Conservation (phyloP, 2,329 filamentous ascomycete genomes). For the Pestalotiopsis sp. region DNA sequence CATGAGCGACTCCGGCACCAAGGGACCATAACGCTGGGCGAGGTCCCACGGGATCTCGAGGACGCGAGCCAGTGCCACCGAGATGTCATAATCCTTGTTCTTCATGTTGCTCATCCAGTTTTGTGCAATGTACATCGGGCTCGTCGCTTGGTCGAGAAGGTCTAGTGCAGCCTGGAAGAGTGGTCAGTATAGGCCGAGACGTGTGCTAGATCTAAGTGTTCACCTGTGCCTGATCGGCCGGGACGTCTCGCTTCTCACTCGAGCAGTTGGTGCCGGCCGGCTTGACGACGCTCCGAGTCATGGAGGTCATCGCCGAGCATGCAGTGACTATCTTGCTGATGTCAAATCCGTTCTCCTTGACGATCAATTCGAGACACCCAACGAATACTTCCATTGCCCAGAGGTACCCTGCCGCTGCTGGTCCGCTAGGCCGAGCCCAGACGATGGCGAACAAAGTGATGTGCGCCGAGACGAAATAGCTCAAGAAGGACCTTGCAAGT, state of each 20-base stretch:
- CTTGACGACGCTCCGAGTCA: background rate
- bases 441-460: background rate
- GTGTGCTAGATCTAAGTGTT: background rate
- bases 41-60: background rate
- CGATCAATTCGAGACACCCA: background rate
- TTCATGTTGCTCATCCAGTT: conserved; percentile 5
- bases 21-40: background rate
- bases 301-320: background rate
- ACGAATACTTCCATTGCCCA: background rate
- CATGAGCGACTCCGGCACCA: conserved; percentile 3
- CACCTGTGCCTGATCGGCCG: background rate
- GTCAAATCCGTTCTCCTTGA: background rate
- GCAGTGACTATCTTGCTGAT: background rate
- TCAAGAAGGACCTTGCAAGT: background rate
- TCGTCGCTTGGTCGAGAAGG: background rate
- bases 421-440: background rate
- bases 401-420: background rate
- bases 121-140: background rate
- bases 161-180: background rate
- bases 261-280: background rate
- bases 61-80: background rate
- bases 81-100: background rate
- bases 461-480: background rate
- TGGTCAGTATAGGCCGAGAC: background rate
- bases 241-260: background rate